Evolutionary conservation across 1,284 basidiomycete genomes (phyloP).

Genomic region (Microbotryum intermedium): DNA sequence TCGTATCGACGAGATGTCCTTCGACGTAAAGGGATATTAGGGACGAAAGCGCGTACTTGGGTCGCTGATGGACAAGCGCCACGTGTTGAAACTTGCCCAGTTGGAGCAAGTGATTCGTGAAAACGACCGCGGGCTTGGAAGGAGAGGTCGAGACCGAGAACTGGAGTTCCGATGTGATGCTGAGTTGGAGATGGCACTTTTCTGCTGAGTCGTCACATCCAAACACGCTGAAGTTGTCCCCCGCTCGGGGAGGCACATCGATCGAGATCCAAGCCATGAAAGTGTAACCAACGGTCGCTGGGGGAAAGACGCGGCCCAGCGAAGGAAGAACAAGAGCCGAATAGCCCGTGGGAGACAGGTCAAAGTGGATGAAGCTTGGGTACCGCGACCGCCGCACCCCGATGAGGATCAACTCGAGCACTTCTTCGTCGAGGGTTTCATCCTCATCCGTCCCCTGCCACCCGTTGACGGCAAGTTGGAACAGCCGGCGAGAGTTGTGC

Average conservation of each 20-base stretch:
- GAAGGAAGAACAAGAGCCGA: conserved; percentile 4
- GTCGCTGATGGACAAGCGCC: conserved; percentile 18
- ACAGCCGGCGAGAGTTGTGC: background rate
- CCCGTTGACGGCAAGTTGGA: background rate
- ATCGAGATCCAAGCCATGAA: conserved; percentile 17
- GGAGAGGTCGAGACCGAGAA: conserved; percentile 6
- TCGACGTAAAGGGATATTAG: conserved; percentile 8
- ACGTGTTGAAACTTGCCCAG: conserved; percentile 9
- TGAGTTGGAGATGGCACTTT: conserved; percentile 5
- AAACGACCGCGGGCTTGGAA: conserved; percentile 5
- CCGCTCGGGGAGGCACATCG: background rate
- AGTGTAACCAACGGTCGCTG: conserved; percentile 13
- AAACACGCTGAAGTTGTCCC: conserved; percentile 1
- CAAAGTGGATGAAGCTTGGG: conserved; percentile 13
- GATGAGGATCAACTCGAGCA: conserved; percentile 4
- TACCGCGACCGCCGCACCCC: background rate
- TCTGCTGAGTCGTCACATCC: conserved; percentile 5
- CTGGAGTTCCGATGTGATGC: background rate
- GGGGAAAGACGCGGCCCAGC: conserved; percentile 9
- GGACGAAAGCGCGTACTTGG: background rate
- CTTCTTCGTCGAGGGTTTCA: background rate
- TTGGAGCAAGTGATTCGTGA: background rate
- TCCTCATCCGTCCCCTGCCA: background rate
- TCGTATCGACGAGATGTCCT: conserved; percentile 5
- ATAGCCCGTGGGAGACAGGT: background rate